A percentile compares a stretch with the other conserved stretches of the same genome.
These are phyloP conservation scores for Cichorium intybus DNA, from an alignment of 140 eudicot genomes.

Conservation along the genomic window DNA sequence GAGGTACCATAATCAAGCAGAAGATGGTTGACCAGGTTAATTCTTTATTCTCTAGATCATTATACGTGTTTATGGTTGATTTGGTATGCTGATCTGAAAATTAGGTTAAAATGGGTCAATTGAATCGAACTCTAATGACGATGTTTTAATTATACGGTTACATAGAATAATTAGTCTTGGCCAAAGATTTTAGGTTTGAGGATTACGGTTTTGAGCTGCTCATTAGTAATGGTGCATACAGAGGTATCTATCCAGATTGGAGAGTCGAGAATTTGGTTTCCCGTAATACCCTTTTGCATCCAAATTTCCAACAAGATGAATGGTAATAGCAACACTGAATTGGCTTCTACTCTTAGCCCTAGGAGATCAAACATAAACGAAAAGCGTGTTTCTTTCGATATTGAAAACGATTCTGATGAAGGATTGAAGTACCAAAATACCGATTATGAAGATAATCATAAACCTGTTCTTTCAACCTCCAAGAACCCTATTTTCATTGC, in stretches of 20 bases:
- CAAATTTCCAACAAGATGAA: too few relatives aligned
- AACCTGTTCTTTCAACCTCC: too few relatives aligned
- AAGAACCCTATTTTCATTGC: too few relatives aligned
- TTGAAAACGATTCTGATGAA: too few relatives aligned
- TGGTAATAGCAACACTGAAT: too few relatives aligned
- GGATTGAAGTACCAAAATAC: too few relatives aligned
- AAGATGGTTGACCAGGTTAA: slow-evolving; percentile 97
- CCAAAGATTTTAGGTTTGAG: slow-evolving; percentile 1
- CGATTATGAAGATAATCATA: too few relatives aligned
- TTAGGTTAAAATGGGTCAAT: slow-evolving; percentile 2
- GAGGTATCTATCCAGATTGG: slow-evolving; percentile 1
- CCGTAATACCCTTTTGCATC: too few relatives aligned
- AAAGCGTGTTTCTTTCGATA: too few relatives aligned
- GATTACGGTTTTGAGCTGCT: slow-evolving; percentile 31
- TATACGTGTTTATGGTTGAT: slow-evolving; percentile 1
- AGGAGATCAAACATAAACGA: too few relatives aligned
- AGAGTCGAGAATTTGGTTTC: too few relatives aligned
- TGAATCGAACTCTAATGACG: background rate
- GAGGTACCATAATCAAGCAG: slow-evolving; percentile 85
- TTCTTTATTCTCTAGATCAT: background rate
- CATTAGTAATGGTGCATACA: background rate
- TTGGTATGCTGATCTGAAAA: slow-evolving; percentile 3
- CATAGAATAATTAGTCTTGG: background rate
- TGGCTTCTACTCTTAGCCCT: too few relatives aligned
- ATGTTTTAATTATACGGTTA: slow-evolving; percentile 1